Evolutionary conservation across 345 rosid genomes (phyloP).

Genomic region (Populus davidiana): DNA sequence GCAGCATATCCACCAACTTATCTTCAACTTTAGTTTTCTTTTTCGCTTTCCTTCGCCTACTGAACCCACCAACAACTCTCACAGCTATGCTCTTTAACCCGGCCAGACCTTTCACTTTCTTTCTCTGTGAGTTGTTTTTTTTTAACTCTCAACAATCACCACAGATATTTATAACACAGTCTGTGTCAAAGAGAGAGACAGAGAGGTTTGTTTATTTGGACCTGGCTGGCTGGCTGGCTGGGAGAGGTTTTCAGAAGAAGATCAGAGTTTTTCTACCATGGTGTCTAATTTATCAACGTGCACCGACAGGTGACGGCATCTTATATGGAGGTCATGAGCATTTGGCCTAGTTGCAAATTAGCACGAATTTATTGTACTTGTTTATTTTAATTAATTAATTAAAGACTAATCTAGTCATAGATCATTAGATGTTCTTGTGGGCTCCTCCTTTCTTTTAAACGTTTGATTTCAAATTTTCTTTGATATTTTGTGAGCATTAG

Average conservation of each 20-base stretch:
- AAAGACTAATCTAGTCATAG: too few species aligned
- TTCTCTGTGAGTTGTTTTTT: background rate
- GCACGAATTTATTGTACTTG: background rate
- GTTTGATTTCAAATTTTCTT: too few species aligned
- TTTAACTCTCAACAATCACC: constrained; percentile 1
- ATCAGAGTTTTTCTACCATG: background rate
- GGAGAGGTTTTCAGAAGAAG: background rate
- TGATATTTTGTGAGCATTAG: too few species aligned
- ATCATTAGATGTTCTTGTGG: too few species aligned
- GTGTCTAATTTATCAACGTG: background rate
- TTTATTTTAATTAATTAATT: too few species aligned
- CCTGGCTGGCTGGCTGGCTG: too few species aligned
- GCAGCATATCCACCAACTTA: constrained; percentile 48
- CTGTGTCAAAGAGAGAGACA: background rate
- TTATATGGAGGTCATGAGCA: background rate
- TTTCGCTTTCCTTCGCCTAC: background rate
- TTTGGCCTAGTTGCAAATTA: background rate
- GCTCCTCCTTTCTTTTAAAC: too few species aligned
- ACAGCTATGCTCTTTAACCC: constrained; percentile 33
- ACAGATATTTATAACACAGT: background rate
- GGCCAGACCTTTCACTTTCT: constrained; percentile 28
- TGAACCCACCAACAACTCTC: constrained; percentile 17
- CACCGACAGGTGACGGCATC: background rate
- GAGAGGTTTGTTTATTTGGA: background rate
- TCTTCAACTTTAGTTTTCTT: constrained; percentile 3